A percentile compares a stretch with the other conserved stretches of the same genome.
These are phyloP conservation scores for Trichoderma koningiopsis DNA, from an alignment of 2,329 filamentous ascomycete genomes.

Conservation along the genomic window DNA sequence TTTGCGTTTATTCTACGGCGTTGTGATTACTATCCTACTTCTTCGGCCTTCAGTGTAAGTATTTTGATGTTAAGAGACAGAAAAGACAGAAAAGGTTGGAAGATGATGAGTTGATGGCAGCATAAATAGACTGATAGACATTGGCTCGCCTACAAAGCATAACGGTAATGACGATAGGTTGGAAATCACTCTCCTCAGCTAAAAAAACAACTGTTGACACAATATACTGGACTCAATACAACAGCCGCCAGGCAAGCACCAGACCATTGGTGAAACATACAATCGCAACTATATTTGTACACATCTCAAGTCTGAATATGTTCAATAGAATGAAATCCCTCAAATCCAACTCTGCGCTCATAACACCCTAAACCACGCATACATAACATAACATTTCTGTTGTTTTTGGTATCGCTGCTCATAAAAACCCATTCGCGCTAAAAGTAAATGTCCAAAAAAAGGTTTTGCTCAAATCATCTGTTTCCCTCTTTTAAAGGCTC, in stretches of 20 bases:
- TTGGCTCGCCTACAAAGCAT: not conserved
- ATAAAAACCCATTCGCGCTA: not conserved
- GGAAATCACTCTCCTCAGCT: not conserved
- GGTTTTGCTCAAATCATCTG: not conserved
- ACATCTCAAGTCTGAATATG: not conserved
- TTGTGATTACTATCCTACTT: not conserved
- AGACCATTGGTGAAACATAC: not conserved
- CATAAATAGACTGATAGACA: not conserved
- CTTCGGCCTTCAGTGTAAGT: not conserved
- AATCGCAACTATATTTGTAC: not conserved
- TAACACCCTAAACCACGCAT: not conserved
- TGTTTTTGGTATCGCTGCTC: conserved; percentile 20
- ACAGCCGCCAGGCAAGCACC: not conserved
- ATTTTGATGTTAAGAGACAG: too few species aligned
- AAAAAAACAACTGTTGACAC: not conserved
- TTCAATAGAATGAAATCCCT: not conserved
- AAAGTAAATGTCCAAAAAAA: not conserved
- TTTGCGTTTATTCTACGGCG: not conserved
- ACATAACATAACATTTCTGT: not conserved
- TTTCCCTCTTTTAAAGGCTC: not conserved
- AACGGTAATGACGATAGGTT: not conserved
- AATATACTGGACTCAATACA: not conserved
- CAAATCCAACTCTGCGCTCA: not conserved
- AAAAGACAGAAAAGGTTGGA: not conserved
- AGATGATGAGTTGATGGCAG: not conserved